Conservation (phyloP, 805 yeast species). For the Pichia membranifaciens region DNA sequence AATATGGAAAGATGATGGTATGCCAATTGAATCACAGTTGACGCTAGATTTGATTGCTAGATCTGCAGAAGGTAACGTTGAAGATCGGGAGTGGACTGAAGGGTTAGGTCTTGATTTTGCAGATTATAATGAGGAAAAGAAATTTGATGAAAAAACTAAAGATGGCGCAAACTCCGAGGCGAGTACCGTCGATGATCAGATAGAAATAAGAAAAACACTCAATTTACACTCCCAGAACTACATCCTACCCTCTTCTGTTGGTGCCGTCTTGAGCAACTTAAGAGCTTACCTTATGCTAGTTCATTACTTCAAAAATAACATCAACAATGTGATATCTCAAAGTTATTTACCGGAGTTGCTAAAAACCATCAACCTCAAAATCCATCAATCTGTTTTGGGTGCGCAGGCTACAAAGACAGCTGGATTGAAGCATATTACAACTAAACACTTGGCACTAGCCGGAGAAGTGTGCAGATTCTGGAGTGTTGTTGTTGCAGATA, state of each 20-base stretch:
- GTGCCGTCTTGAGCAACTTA: conserved; percentile 35
- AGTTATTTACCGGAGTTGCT: conserved; percentile 34
- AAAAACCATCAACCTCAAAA: conserved; percentile 46
- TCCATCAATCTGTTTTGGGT: conserved; percentile 56
- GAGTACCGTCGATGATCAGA: background rate
- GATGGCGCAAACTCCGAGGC: background rate
- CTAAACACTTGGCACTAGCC: conserved; percentile 63
- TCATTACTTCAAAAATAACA: conserved; percentile 6
- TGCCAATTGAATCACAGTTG: conserved; percentile 41
- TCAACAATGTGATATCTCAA: conserved; percentile 33
- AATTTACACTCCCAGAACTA: conserved; percentile 50
- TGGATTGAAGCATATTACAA: conserved; percentile 66
- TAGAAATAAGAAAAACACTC: conserved; percentile 26
- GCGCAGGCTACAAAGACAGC: conserved; percentile 76
- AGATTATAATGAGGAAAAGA: conserved; percentile 15
- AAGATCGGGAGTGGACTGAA: conserved; percentile 45
- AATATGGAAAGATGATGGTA: conserved; percentile 72
- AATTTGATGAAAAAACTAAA: conserved; percentile 13
- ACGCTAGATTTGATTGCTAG: conserved; percentile 46
- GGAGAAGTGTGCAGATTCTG: conserved; percentile 57
- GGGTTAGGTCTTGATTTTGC: conserved; percentile 25
- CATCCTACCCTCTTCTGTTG: conserved; percentile 50
- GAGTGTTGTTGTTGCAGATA: conserved; percentile 23
- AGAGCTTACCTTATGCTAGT: conserved; percentile 49
- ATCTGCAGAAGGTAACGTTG: conserved; percentile 35